Evolutionary conservation across 495 filamentous ascomycete genomes (phyloP).

Genomic region (Chaetomium fimeti): DNA sequence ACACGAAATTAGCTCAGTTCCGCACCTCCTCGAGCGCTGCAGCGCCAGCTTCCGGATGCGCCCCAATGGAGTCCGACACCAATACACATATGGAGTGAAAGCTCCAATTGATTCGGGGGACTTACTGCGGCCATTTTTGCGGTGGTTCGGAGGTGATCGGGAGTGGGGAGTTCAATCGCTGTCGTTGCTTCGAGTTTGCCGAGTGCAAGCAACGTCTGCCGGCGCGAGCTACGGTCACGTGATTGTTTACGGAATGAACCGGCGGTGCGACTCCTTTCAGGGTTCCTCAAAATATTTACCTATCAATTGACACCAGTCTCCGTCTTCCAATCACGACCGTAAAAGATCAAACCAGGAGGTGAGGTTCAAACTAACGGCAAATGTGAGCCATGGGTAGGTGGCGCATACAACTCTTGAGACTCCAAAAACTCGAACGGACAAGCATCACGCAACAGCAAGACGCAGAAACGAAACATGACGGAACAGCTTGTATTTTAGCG

Average conservation of each 20-base stretch:
- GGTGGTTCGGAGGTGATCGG: slow-evolving; percentile 47
- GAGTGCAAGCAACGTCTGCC: slow-evolving; percentile 33
- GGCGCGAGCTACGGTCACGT: slow-evolving; percentile 33
- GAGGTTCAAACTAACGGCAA: too few relatives aligned
- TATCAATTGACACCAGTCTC: too few relatives aligned
- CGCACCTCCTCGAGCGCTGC: slow-evolving; percentile 5
- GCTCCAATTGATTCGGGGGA: slow-evolving; percentile 40
- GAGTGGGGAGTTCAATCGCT: slow-evolving; percentile 49
- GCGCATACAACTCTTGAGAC: background rate
- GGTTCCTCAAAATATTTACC: too few relatives aligned
- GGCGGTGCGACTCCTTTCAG: slow-evolving; percentile 7
- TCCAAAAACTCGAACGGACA: background rate
- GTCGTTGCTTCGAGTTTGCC: slow-evolving; percentile 34
- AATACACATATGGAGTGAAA: background rate
- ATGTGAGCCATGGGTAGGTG: background rate
- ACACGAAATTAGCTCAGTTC: slow-evolving; percentile 52
- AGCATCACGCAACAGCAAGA: background rate
- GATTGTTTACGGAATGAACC: slow-evolving; percentile 25
- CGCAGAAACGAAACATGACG: background rate
- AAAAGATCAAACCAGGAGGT: too few relatives aligned
- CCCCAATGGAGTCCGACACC: background rate
- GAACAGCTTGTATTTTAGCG: slow-evolving; percentile 13
- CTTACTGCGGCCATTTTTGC: slow-evolving; percentile 89
- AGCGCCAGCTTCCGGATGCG: background rate
- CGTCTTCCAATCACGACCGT: too few relatives aligned